phyloP scores from a whole-genome alignment of 1,284 basidiomycete genomes.

The Chiua sp. region DNA sequence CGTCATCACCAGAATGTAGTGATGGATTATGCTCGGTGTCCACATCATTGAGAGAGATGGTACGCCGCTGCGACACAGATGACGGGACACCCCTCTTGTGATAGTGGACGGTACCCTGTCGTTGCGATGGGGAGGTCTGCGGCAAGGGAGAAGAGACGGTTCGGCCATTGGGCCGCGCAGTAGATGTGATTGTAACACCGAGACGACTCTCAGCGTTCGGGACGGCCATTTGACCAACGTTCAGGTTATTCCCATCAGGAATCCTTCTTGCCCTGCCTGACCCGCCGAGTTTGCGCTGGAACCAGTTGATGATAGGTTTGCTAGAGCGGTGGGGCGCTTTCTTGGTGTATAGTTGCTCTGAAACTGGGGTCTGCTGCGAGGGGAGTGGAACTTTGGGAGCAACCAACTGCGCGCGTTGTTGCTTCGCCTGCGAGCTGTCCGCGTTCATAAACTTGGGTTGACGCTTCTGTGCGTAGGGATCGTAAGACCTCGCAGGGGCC shows the following conservation, averaged over 20 bases:
- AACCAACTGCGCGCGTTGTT: slow-evolving; percentile 21
- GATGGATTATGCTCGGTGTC: slow-evolving; percentile 42
- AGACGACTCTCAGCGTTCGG: slow-evolving; percentile 23
- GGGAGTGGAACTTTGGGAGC: slow-evolving; percentile 24
- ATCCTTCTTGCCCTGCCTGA: slow-evolving; percentile 57
- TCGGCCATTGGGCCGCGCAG: slow-evolving; percentile 37
- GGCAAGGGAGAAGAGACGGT: slow-evolving; percentile 38
- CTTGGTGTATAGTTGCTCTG: slow-evolving; percentile 49
- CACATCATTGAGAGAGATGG: slow-evolving; percentile 66
- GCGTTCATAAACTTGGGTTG: slow-evolving; percentile 17
- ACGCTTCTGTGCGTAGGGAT: slow-evolving; percentile 14
- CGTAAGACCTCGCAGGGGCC: slow-evolving; percentile 17
- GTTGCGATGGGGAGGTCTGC: slow-evolving; percentile 29
- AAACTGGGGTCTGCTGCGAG: slow-evolving; percentile 32
- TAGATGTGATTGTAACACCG: slow-evolving; percentile 14
- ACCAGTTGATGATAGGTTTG: slow-evolving; percentile 92
- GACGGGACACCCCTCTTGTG: slow-evolving; percentile 42
- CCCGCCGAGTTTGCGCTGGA: slow-evolving; percentile 84
- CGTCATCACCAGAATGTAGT: slow-evolving; percentile 49
- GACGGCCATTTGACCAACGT: slow-evolving; percentile 15
- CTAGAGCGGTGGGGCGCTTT: slow-evolving; percentile 68
- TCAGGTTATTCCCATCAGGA: slow-evolving; percentile 38
- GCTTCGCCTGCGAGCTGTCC: slow-evolving; percentile 18
- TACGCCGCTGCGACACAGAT: slow-evolving; percentile 50
- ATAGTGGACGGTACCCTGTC: slow-evolving; percentile 25